These are phyloP conservation scores for Ananas comosus DNA, from an alignment of 176 grass and related monocot species.

Conservation along the genomic window DNA sequence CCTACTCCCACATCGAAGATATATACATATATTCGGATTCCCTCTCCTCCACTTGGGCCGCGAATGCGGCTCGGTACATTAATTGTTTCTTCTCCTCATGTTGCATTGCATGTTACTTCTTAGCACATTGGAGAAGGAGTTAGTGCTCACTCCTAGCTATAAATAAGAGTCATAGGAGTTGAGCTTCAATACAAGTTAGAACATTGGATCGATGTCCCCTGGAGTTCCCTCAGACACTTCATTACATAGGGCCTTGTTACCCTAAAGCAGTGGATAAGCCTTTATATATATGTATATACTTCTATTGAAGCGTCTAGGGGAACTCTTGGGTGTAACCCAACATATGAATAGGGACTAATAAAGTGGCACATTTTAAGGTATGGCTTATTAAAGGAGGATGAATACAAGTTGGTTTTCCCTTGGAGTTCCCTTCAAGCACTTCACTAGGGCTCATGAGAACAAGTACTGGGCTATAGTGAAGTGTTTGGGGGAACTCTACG, in stretches of 20 bases:
- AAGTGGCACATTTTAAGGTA: no score
- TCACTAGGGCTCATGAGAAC: not conserved
- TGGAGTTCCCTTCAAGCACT: conserved; percentile 44
- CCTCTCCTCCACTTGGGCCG: not conserved
- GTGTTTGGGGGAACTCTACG: conserved; percentile 51
- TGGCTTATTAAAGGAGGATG: no score
- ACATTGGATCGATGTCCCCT: not conserved
- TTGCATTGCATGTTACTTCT: not conserved
- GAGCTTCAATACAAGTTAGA: not conserved
- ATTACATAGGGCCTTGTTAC: no score
- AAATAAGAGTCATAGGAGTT: not conserved
- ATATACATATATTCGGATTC: not conserved
- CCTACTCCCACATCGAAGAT: not conserved
- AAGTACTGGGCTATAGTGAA: conserved; percentile 15
- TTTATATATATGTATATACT: no score
- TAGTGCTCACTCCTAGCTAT: not conserved
- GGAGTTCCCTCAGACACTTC: not conserved
- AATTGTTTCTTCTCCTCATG: not conserved
- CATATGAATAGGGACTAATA: no score
- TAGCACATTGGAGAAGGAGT: not conserved
- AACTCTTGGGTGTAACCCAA: no score
- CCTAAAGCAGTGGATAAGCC: no score
- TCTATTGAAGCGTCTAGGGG: no score
- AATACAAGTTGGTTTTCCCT: conserved; percentile 22
- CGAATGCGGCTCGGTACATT: not conserved